A percentile compares a stretch with the other conserved stretches of the same genome.
Conservation (phyloP, 148 eudicot genomes). For the Cornus controversa region DNA sequence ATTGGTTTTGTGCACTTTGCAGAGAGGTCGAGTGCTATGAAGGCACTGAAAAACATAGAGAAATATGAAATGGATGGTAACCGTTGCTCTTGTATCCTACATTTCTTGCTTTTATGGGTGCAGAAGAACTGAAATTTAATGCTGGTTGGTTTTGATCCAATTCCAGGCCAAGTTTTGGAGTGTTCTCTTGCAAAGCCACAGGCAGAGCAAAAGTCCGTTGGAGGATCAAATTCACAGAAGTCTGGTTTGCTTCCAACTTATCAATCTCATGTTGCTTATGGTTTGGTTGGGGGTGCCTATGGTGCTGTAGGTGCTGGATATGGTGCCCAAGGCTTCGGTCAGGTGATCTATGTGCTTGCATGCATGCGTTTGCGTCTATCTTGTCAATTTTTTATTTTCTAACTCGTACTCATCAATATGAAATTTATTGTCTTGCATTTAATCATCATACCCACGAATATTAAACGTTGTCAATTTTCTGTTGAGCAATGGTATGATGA, state of each 20-base stretch:
- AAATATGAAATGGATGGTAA: conserved; percentile 87
- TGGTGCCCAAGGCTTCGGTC: conserved; percentile 62
- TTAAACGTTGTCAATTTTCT: not conserved
- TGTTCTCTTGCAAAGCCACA: conserved; percentile 97
- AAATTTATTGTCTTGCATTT: not conserved
- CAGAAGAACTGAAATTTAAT: no score
- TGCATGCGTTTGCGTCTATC: not conserved
- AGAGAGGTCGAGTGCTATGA: conserved; percentile 79
- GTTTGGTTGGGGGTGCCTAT: conserved; percentile 66
- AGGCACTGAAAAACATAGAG: conserved; percentile 72
- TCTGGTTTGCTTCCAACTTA: conserved; percentile 61
- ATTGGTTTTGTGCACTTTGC: conserved; percentile 90
- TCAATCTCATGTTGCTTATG: conserved; percentile 73
- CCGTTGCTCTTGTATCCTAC: not conserved
- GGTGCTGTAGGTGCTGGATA: conserved; percentile 72
- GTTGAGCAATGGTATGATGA: no score
- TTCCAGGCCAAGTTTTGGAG: conserved; percentile 71
- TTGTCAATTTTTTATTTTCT: not conserved
- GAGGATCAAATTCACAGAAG: conserved; percentile 59
- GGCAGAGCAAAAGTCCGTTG: conserved; percentile 70
- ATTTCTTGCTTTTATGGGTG: not conserved
- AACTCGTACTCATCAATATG: not conserved
- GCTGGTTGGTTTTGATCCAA: not conserved
- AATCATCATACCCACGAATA: not conserved
- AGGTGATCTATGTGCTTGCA: conserved; percentile 33